Percentiles rank a stretch among this genome's conserved stretches.
phyloP scores from a whole-genome alignment of 1,284 basidiomycete genomes.

The Mycena citricolor region DNA sequence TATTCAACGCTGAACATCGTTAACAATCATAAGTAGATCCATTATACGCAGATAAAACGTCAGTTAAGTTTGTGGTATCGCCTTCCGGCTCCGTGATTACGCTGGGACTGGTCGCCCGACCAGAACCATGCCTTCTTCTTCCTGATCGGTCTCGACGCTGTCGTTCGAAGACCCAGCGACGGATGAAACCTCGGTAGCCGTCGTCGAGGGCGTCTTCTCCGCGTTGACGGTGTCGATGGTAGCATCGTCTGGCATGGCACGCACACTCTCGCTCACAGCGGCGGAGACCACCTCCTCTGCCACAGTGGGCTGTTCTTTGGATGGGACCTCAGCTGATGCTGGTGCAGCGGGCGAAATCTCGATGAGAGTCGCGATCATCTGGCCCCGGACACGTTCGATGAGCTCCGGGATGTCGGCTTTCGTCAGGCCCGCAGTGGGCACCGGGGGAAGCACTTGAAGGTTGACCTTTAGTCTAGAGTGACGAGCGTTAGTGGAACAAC shows the following conservation, averaged over 20 bases:
- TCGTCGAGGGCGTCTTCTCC: not conserved
- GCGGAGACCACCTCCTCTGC: constrained; percentile 9
- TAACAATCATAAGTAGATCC: too few species aligned
- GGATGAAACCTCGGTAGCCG: constrained; percentile 5
- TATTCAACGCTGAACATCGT: too few species aligned
- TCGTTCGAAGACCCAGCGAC: constrained; percentile 13
- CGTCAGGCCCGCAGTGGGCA: constrained; percentile 70
- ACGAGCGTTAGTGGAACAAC: constrained; percentile 27
- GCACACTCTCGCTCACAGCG: constrained; percentile 10
- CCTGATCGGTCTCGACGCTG: constrained; percentile 57
- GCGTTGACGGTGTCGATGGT: constrained; percentile 9
- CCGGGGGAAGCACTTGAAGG: constrained; percentile 70
- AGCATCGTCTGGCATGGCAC: constrained; percentile 14
- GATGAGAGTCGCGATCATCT: constrained; percentile 70
- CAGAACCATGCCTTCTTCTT: constrained; percentile 77
- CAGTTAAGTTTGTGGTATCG: too few species aligned
- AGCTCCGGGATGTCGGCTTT: constrained; percentile 65
- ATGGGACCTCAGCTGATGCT: constrained; percentile 23
- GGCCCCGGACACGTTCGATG: constrained; percentile 58
- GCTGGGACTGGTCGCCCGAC: constrained; percentile 66
- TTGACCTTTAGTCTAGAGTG: not conserved
- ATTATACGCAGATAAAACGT: too few species aligned
- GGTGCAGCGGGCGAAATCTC: constrained; percentile 60
- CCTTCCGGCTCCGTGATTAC: too few species aligned
- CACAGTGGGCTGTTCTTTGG: constrained; percentile 11